Evolutionary conservation across 371 early-diverging fungal species (phyloP), one percentile per base, ranked within the genome.

Genomic region (Rhizopus stolonifer): DNA sequence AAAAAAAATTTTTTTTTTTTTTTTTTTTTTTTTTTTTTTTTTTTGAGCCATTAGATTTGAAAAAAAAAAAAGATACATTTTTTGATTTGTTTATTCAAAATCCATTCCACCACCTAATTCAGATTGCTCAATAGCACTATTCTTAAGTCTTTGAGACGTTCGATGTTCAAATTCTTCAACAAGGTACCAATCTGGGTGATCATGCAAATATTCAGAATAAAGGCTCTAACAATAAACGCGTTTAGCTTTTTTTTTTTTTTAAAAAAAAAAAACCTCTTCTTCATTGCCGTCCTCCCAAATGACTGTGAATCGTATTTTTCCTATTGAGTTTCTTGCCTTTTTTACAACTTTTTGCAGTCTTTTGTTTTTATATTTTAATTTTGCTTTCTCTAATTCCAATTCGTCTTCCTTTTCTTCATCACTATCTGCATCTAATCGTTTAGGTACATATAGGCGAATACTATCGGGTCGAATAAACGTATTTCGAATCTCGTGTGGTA

Each of bases 121-220:
- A 7, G 15, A 17, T 21, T 42, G 42, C 9, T 15, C 22, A 42
- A 21, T 15, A 21, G 42, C 8, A 19, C 42, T 42, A 21, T 42
- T 42, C 19, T 42, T 15, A 21, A 21, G 21, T 42, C 42, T 23
- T 29, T 22, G 42, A 15, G 56, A 34, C 21, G 17, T 17, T 29
- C 40, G 42, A 36, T 63, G 54, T 46, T 58, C 58, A 36, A 50
- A 63, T 4, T 58, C 50, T 45, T 58, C 50, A 8, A 63, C 42
- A 2, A 54, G 22, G 46, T 54, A 31, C 58, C 58, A 58, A 36
- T 63, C 63, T 33, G 34, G 43, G 33, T 63, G 63, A 18, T 54
- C 54, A 10, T 63, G 58, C 13, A 63, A 32, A 13, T 43, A 49
- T 34, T 54, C 45, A 3, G 58, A 49, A 31, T 53, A 49, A 2